A percentile compares a stretch with the other conserved stretches of the same genome.
Conservation (phyloP, 768 basidiomycete species). For the Lentinula aciculospora region DNA sequence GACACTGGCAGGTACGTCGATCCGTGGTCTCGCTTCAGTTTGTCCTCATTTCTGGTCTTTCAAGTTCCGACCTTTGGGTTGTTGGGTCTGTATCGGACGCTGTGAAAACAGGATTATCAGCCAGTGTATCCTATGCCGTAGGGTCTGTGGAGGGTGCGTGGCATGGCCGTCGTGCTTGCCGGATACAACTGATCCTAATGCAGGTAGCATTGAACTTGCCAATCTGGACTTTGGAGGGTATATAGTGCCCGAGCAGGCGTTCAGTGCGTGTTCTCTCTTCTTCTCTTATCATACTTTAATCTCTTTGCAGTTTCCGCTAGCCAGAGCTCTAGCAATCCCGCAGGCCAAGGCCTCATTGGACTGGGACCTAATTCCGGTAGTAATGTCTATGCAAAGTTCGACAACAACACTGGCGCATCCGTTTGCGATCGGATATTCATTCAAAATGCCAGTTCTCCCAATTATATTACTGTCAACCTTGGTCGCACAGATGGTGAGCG, state of each 20-base stretch:
- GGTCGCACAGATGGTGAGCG: constrained; percentile 41
- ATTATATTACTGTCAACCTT: constrained; percentile 60
- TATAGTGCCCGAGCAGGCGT: constrained; percentile 38
- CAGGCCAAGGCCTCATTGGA: constrained; percentile 37
- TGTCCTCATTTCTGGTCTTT: background rate
- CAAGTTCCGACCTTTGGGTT: constrained; percentile 64
- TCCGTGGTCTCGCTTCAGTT: background rate
- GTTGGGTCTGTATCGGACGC: constrained; percentile 36
- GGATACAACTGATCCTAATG: background rate
- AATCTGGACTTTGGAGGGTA: constrained; percentile 38
- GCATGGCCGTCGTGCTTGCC: background rate
- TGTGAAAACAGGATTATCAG: constrained; percentile 28
- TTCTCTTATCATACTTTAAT: background rate
- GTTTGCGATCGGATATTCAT: constrained; percentile 62
- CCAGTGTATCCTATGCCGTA: constrained; percentile 47
- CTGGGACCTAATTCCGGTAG: constrained; percentile 62
- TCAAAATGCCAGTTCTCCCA: constrained; percentile 42
- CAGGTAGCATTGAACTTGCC: constrained; percentile 42
- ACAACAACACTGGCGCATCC: constrained; percentile 35
- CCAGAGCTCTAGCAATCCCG: constrained; percentile 22
- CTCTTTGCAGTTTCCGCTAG: constrained; percentile 32
- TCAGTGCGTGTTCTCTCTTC: constrained; percentile 29
- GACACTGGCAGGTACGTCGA: constrained; percentile 35
- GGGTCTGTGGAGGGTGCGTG: constrained; percentile 43
- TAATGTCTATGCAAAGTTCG: constrained; percentile 29